These are phyloP conservation scores for Calvatia gigantea DNA, from an alignment of 768 basidiomycete species.

Conservation along the genomic window DNA sequence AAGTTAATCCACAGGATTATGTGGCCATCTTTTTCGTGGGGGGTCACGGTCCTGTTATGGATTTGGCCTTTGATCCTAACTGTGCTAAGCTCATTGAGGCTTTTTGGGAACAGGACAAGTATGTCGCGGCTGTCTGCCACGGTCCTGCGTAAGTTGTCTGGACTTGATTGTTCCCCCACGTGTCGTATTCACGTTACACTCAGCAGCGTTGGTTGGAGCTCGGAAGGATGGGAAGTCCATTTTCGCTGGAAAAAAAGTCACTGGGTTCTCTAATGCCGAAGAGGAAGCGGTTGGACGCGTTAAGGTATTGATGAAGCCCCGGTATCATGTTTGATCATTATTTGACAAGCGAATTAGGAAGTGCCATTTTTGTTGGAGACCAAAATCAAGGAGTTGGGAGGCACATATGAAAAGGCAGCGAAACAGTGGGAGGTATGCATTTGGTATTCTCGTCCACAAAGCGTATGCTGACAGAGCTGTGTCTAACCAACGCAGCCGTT, in stretches of 20 bases:
- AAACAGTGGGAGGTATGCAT: conserved; percentile 52
- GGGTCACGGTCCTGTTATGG: conserved; percentile 76
- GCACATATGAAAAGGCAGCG: conserved; percentile 53
- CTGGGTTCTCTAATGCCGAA: conserved; percentile 72
- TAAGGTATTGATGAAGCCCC: conserved; percentile 29
- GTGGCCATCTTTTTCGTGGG: conserved; percentile 77
- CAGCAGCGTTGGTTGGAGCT: conserved; percentile 57
- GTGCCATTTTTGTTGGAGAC: conserved; percentile 74
- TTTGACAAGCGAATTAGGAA: conserved; percentile 26
- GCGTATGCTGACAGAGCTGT: not conserved
- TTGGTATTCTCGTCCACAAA: not conserved
- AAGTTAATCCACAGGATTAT: conserved; percentile 59
- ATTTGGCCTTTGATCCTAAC: conserved; percentile 54
- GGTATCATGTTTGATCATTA: not conserved
- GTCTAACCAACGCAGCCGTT: conserved; percentile 30
- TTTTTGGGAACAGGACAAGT: conserved; percentile 68
- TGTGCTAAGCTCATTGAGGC: conserved; percentile 54
- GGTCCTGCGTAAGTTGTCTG: conserved; percentile 57
- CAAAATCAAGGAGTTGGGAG: conserved; percentile 62
- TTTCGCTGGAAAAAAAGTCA: conserved; percentile 52
- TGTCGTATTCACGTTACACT: not conserved
- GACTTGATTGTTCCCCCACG: not conserved
- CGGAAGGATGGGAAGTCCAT: conserved; percentile 60
- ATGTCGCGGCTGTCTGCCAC: conserved; percentile 75
- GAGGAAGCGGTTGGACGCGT: conserved; percentile 47